Evolutionary conservation across 129 eudicot species (phyloP).

Genomic region (Mikania micrantha): DNA sequence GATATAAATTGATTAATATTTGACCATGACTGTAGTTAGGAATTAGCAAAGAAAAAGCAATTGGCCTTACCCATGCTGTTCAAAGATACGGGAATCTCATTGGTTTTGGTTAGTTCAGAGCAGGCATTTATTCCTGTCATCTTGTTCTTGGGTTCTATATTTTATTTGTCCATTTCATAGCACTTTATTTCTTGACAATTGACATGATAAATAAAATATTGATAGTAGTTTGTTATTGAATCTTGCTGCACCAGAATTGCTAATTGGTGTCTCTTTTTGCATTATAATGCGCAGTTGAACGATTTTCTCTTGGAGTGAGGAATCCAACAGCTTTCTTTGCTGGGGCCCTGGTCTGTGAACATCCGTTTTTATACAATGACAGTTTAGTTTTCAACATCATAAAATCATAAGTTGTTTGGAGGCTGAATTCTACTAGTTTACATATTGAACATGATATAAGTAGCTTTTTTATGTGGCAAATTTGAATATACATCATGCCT

Average conservation of each 20-base stretch:
- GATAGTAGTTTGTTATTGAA: neutral
- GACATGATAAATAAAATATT: neutral
- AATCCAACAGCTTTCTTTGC: conserved; percentile 94
- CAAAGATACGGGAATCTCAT: conserved; percentile 74
- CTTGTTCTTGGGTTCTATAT: neutral
- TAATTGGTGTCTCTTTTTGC: conserved; percentile 14
- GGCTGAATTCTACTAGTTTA: neutral
- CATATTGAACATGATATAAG: neutral
- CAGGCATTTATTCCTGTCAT: neutral
- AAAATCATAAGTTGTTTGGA: neutral
- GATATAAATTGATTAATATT: conserved; percentile 9
- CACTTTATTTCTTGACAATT: neutral
- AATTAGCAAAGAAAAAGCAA: conserved; percentile 66
- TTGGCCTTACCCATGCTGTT: conserved; percentile 41
- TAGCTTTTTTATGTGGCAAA: neutral
- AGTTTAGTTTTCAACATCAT: neutral
- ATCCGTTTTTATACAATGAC: neutral
- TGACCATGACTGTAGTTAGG: conserved; percentile 54
- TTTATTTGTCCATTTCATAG: neutral
- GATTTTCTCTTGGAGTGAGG: conserved; percentile 94
- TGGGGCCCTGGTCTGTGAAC: conserved; percentile 78
- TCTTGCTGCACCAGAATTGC: neutral
- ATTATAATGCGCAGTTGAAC: conserved; percentile 62
- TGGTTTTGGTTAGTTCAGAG: conserved; percentile 68
- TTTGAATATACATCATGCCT: neutral